Percentiles rank a stretch among this genome's conserved stretches.
phyloP scores from a whole-genome alignment of 192 early-diverging fungal genomes.

The Umbelopsis ramanniana region DNA sequence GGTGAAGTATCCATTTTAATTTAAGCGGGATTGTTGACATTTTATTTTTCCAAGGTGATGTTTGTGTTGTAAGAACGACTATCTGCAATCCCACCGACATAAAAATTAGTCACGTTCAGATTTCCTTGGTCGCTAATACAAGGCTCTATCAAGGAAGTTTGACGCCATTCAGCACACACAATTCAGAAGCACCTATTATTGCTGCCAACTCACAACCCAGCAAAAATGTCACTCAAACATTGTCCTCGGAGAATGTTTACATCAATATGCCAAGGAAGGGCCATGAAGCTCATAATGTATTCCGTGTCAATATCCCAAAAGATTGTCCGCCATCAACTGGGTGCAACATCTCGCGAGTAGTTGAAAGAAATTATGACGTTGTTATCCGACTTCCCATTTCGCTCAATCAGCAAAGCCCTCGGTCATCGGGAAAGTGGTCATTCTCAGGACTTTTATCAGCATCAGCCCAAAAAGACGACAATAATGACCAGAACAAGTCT shows the following conservation, averaged over 20 bases:
- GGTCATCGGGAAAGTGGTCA: background rate
- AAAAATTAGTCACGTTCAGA: conserved; percentile 27
- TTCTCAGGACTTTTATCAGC: background rate
- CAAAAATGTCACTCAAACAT: conserved; percentile 16
- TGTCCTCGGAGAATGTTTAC: conserved; percentile 23
- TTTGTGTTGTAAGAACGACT: conserved; percentile 17
- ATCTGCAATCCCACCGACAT: conserved; percentile 22
- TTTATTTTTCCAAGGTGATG: conserved; percentile 5
- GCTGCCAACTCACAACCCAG: background rate
- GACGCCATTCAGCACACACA: background rate
- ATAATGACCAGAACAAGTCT: background rate
- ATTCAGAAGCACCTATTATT: conserved; percentile 2
- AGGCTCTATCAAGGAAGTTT: conserved; percentile 2
- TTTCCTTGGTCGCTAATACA: conserved; percentile 22
- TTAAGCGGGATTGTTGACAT: background rate
- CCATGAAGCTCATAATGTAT: conserved; percentile 14
- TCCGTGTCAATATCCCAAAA: conserved; percentile 27
- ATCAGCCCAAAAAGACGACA: background rate
- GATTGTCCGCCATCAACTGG: conserved; percentile 27
- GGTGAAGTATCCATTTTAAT: background rate
- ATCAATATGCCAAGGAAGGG: conserved; percentile 32
- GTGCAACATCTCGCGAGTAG: conserved; percentile 25
- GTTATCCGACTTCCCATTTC: conserved; percentile 23
- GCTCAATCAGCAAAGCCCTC: background rate
- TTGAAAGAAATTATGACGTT: conserved; percentile 32